phyloP scores from a whole-genome alignment of 2,329 filamentous ascomycete genomes.

The Trichoderma asperellum region DNA sequence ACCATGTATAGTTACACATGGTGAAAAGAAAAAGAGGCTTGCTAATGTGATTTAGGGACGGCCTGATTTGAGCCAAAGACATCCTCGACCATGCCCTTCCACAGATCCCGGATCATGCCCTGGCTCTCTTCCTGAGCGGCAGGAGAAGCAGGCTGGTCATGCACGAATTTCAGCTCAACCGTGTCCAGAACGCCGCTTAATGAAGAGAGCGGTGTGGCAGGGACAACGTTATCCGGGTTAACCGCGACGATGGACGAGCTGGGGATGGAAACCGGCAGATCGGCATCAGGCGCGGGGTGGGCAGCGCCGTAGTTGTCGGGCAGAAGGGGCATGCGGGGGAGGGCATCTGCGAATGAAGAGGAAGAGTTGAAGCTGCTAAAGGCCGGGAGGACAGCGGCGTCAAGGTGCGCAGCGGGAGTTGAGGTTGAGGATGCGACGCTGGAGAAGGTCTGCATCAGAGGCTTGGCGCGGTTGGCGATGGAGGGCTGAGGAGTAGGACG shows the following conservation, averaged over 20 bases:
- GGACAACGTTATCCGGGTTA: slow-evolving; percentile 57
- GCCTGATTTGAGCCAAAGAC: slow-evolving; percentile 38
- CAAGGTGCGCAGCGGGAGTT: slow-evolving; percentile 53
- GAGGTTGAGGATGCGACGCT: slow-evolving; percentile 54
- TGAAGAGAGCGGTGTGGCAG: slow-evolving; percentile 57
- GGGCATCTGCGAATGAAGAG: slow-evolving; percentile 35
- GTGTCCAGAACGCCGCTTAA: slow-evolving; percentile 64
- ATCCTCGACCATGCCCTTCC: slow-evolving; percentile 61
- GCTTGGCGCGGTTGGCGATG: slow-evolving; percentile 51
- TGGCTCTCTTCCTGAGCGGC: slow-evolving; percentile 37
- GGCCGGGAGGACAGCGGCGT: slow-evolving; percentile 58
- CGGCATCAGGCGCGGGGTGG: slow-evolving; percentile 48
- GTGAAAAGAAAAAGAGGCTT: neutral
- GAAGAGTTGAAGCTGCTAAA: slow-evolving; percentile 42
- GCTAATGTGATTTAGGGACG: slow-evolving; percentile 19
- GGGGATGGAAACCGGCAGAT: slow-evolving; percentile 47
- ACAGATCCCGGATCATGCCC: slow-evolving; percentile 59
- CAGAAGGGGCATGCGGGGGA: slow-evolving; percentile 61
- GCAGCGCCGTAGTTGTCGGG: slow-evolving; percentile 60
- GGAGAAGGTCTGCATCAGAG: slow-evolving; percentile 67
- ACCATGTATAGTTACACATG: slow-evolving; percentile 5
- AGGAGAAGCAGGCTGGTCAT: slow-evolving; percentile 40
- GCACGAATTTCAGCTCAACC: slow-evolving; percentile 58
- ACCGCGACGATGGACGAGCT: slow-evolving; percentile 61
- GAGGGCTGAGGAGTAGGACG: slow-evolving; percentile 52